These are phyloP conservation scores for Xylariales sp. DNA, from an alignment of 2,329 filamentous ascomycete genomes.

Conservation along the genomic window DNA sequence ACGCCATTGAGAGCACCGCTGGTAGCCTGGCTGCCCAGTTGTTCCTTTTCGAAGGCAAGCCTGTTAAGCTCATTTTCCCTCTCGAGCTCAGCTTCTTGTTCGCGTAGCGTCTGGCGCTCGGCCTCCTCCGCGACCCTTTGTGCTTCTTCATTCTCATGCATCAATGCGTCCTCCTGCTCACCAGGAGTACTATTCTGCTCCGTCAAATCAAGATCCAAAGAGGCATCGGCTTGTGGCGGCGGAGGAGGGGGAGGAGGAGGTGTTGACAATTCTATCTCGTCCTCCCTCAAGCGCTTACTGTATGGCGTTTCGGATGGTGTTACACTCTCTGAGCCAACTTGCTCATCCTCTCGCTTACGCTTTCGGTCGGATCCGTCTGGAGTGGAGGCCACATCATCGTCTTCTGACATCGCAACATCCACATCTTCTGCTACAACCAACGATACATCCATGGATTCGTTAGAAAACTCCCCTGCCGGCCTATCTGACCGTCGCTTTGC, in stretches of 20 bases:
- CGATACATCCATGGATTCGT: conserved; percentile 17
- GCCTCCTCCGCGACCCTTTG: too few relatives aligned
- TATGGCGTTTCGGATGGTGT: conserved; percentile 54
- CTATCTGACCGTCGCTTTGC: conserved; percentile 59
- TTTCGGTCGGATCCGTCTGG: conserved; percentile 56
- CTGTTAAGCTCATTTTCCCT: conserved; percentile 33
- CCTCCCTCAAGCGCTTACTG: conserved; percentile 48
- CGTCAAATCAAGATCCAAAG: conserved; percentile 46
- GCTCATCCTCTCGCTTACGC: conserved; percentile 55
- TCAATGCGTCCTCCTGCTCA: conserved; percentile 48
- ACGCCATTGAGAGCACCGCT: too few relatives aligned
- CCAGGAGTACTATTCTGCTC: conserved; percentile 42
- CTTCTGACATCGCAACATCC: conserved; percentile 26
- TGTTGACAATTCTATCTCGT: conserved; percentile 30
- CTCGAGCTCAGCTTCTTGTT: conserved; percentile 30
- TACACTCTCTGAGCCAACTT: conserved; percentile 33
- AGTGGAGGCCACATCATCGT: conserved; percentile 37
- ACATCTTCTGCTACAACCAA: conserved; percentile 22
- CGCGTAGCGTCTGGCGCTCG: too few relatives aligned
- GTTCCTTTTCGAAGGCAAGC: conserved; percentile 28
- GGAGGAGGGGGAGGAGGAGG: conserved; percentile 47
- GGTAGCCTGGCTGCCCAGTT: conserved; percentile 11
- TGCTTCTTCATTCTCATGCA: too few relatives aligned
- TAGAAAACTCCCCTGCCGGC: conserved; percentile 19
- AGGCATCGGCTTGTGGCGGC: conserved; percentile 39